These are phyloP conservation scores for Sequoia sempervirens DNA, from an alignment of 75 land plant species.

Conservation along the genomic window DNA sequence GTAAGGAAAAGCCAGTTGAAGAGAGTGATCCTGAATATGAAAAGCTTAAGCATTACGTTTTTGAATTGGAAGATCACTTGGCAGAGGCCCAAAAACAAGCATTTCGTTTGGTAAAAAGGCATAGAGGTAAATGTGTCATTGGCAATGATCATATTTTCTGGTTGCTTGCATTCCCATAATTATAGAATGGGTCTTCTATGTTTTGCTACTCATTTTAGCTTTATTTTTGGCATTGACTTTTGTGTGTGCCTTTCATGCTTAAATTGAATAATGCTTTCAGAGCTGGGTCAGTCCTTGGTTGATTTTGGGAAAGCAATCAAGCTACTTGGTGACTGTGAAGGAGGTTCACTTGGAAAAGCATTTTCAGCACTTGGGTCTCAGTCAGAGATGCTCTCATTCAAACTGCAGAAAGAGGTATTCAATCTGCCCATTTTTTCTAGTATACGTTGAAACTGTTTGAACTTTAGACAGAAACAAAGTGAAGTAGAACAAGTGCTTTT, in stretches of 20 bases:
- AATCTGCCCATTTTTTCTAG: not conserved
- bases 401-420: constrained; percentile 76
- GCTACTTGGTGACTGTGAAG: constrained; percentile 76
- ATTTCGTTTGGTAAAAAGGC: constrained; percentile 82
- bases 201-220: not conserved
- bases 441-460: not conserved
- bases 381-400: constrained; percentile 62
- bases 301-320: constrained; percentile 91
- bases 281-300: constrained; percentile 74
- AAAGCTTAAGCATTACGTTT: constrained; percentile 79
- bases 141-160: not conserved
- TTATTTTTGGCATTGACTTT: not conserved
- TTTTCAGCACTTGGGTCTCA: constrained; percentile 74
- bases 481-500: not conserved
- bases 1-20: constrained; percentile 88
- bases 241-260: not conserved
- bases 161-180: constrained; percentile 1
- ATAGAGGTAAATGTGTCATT: constrained; percentile 49
- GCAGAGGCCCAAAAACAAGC: constrained; percentile 93
- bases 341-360: constrained; percentile 67
- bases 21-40: constrained; percentile 88
- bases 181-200: not conserved
- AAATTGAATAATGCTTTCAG: constrained; percentile 26
- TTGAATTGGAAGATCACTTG: constrained; percentile 82
- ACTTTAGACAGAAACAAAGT: not conserved